These are phyloP conservation scores for Powellomyces hirtus DNA, from an alignment of 192 early-diverging fungal genomes.

Conservation along the genomic window DNA sequence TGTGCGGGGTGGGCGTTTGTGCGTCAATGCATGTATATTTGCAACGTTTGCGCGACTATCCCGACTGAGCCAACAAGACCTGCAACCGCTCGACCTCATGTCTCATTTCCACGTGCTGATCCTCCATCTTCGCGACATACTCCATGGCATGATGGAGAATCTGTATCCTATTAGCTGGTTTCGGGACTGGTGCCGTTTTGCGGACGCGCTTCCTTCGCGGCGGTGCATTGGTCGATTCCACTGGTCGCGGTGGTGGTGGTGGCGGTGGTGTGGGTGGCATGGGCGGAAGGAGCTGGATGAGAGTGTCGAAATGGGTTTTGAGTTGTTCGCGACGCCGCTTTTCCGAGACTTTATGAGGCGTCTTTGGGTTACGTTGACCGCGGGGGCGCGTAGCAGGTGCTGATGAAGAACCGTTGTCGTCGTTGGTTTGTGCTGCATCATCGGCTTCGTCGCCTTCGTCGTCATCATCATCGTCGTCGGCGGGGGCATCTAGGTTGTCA, in stretches of 20 bases:
- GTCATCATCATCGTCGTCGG: not conserved
- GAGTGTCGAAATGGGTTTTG: conserved; percentile 13
- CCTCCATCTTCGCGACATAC: conserved; percentile 2
- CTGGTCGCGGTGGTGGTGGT: not conserved
- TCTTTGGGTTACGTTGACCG: not conserved
- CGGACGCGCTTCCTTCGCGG: not conserved
- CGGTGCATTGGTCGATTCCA: not conserved
- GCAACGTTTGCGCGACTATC: no score
- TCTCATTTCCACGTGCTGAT: not conserved
- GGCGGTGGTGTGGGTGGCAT: not conserved
- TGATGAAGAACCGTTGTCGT: no score
- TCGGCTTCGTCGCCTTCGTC: not conserved
- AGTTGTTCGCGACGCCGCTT: conserved; percentile 19
- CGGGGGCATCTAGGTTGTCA: not conserved
- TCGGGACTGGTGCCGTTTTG: not conserved
- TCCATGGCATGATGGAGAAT: conserved; percentile 6
- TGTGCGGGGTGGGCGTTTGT: no score
- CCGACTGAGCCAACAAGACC: not conserved
- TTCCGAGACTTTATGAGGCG: conserved; percentile 14
- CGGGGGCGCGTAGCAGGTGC: no score
- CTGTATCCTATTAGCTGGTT: conserved; percentile 8
- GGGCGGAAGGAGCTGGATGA: not conserved
- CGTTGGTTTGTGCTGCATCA: not conserved
- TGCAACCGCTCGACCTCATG: not conserved
- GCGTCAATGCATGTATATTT: no score